Evolutionary conservation across 2,329 filamentous ascomycete species (phyloP).

Genomic region (Camptophora hylomeconis): DNA sequence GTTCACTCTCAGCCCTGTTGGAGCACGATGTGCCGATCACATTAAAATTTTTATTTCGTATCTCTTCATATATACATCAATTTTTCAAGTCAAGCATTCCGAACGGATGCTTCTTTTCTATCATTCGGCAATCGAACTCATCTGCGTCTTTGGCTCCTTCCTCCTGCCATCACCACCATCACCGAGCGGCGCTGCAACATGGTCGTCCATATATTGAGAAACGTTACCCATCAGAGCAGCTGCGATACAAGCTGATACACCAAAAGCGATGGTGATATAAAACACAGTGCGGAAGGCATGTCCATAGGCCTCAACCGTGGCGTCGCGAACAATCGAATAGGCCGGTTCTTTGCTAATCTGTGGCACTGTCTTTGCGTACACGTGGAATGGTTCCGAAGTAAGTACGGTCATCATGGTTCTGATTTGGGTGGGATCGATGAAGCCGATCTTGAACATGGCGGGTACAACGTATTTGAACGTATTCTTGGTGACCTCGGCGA

Average conservation of each 20-base stretch:
- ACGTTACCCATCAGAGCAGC: conserved; percentile 3
- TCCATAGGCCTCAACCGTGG: conserved; percentile 1
- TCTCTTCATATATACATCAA: no score
- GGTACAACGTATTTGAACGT: conserved; percentile 2
- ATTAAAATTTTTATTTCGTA: no score
- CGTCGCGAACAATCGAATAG: conserved; percentile 1
- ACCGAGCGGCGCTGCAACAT: no score
- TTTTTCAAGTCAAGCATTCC: no score
- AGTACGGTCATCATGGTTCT: background rate
- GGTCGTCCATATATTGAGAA: conserved; percentile 22
- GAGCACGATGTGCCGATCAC: no score
- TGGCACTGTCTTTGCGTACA: conserved; percentile 1
- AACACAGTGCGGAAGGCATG: conserved; percentile 2
- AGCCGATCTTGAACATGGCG: conserved; percentile 1
- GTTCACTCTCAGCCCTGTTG: no score
- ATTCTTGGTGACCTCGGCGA: conserved; percentile 1
- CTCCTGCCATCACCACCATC: no score
- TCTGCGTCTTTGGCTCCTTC: no score
- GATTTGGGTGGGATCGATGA: background rate
- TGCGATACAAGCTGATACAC: conserved; percentile 3
- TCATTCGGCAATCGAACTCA: no score
- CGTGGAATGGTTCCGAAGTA: background rate
- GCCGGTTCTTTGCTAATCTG: background rate
- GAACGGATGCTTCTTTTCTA: no score
- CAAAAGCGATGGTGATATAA: conserved; percentile 6